Percentiles rank a stretch among this genome's conserved stretches.
Conservation (phyloP, 352 stramenopile genomes). For the Phytophthora pluvialis region DNA sequence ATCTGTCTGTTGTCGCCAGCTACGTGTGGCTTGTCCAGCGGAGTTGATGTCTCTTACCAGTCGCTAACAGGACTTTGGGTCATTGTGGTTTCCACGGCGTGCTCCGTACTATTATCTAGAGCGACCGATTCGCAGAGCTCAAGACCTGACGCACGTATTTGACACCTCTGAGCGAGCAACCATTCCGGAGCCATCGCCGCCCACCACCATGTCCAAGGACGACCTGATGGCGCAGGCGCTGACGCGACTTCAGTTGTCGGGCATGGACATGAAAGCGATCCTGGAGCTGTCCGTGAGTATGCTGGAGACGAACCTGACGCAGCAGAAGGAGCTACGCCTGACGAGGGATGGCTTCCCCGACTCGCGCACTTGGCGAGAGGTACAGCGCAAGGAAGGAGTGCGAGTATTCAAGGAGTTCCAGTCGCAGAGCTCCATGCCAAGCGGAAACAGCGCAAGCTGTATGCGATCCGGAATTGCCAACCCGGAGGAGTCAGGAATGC, state of each 20-base stretch:
- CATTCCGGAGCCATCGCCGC: slow-evolving; percentile 27
- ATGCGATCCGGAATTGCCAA: slow-evolving; percentile 28
- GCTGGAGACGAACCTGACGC: slow-evolving; percentile 51
- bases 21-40: slow-evolving; percentile 1
- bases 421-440: slow-evolving; percentile 25
- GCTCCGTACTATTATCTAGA: slow-evolving; percentile 1
- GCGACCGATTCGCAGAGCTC: neutral
- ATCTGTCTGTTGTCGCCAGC: slow-evolving; percentile 20
- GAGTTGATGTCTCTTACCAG: slow-evolving; percentile 18
- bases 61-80: slow-evolving; percentile 21
- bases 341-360: slow-evolving; percentile 50
- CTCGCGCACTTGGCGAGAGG: slow-evolving; percentile 46
- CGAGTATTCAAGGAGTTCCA: slow-evolving; percentile 49
- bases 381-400: slow-evolving; percentile 48
- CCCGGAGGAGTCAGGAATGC: slow-evolving; percentile 24
- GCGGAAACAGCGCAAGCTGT: slow-evolving; percentile 33
- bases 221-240: slow-evolving; percentile 43
- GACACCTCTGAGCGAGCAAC: slow-evolving; percentile 16
- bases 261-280: slow-evolving; percentile 40
- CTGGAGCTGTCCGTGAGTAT: slow-evolving; percentile 42
- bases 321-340: slow-evolving; percentile 49
- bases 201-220: slow-evolving; percentile 44
- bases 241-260: slow-evolving; percentile 44
- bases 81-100: slow-evolving; percentile 20
- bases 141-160: neutral